Conservation (phyloP, 1,139 yeast species). For the Yamadazyma sp. region DNA sequence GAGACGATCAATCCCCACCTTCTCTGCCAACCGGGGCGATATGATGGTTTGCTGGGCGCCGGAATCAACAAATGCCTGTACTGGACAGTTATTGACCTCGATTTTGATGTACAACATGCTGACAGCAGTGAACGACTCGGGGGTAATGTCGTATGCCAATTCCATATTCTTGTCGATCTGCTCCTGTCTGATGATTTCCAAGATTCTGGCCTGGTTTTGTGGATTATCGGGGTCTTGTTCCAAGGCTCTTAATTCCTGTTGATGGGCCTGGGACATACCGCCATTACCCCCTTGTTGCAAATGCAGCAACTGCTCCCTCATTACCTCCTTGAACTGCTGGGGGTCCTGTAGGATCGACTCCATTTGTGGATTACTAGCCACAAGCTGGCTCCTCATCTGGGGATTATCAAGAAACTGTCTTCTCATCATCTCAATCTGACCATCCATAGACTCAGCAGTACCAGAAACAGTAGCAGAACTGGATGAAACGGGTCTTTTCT, state of each 20-base stretch:
- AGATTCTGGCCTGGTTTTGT: slow-evolving; percentile 63
- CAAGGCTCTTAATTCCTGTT: slow-evolving; percentile 51
- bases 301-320: slow-evolving; percentile 32
- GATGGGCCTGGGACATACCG: slow-evolving; percentile 19
- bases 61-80: slow-evolving; percentile 92
- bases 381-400: slow-evolving; percentile 31
- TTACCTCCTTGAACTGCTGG: slow-evolving; percentile 47
- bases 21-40: slow-evolving; percentile 74
- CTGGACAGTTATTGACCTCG: slow-evolving; percentile 73
- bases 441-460: slow-evolving; percentile 21
- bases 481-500: slow-evolving; percentile 5
- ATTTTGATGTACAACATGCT: slow-evolving; percentile 81
- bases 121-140: slow-evolving; percentile 83
- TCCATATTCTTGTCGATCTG: slow-evolving; percentile 77
- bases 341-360: slow-evolving; percentile 51
- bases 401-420: slow-evolving; percentile 46
- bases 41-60: slow-evolving; percentile 92
- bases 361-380: slow-evolving; percentile 41
- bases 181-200: slow-evolving; percentile 69
- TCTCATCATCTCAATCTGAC: slow-evolving; percentile 52
- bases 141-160: slow-evolving; percentile 81
- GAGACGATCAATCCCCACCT: slow-evolving; percentile 66
- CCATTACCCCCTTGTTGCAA: slow-evolving; percentile 13
- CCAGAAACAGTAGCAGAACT: neutral
- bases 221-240: slow-evolving; percentile 71